Conservation (phyloP, 2,329 filamentous ascomycete species). For the Truncatella angustata region DNA sequence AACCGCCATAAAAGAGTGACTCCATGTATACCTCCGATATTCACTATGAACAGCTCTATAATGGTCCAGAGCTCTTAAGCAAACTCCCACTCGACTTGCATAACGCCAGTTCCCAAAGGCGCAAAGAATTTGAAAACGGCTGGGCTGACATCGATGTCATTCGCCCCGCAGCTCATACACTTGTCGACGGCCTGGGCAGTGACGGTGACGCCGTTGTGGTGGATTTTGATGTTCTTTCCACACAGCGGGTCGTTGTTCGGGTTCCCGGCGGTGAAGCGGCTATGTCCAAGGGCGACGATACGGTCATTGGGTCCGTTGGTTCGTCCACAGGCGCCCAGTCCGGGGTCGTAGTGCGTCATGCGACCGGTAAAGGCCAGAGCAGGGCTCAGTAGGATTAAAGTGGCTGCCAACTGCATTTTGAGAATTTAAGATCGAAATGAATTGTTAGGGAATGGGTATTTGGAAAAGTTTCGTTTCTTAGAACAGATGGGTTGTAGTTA, state of each 20-base stretch:
- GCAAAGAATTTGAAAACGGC: constrained; percentile 25
- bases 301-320: background rate
- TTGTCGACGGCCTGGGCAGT: constrained; percentile 28
- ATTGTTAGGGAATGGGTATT: too few relatives aligned
- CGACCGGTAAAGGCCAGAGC: constrained; percentile 3
- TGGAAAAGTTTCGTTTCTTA: too few relatives aligned
- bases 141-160: constrained; percentile 28
- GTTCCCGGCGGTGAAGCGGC: constrained; percentile 8
- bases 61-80: too few relatives aligned
- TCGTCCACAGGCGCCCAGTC: constrained; percentile 5
- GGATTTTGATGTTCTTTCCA: constrained; percentile 8
- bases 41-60: too few relatives aligned
- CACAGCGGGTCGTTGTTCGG: constrained; percentile 15
- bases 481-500: too few relatives aligned
- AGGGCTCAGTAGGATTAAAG: background rate
- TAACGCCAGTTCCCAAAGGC: constrained; percentile 20
- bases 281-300: background rate
- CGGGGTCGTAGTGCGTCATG: constrained; percentile 5
- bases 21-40: too few relatives aligned
- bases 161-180: constrained; percentile 23
- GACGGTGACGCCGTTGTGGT: constrained; percentile 18
- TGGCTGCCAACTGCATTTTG: background rate
- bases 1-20: too few relatives aligned
- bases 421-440: too few relatives aligned
- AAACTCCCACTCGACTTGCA: constrained; percentile 22